A percentile compares a stretch with the other conserved stretches of the same genome.
These are phyloP conservation scores for Penicillium sp. DNA, from an alignment of 2,329 filamentous ascomycete genomes.

Conservation along the genomic window DNA sequence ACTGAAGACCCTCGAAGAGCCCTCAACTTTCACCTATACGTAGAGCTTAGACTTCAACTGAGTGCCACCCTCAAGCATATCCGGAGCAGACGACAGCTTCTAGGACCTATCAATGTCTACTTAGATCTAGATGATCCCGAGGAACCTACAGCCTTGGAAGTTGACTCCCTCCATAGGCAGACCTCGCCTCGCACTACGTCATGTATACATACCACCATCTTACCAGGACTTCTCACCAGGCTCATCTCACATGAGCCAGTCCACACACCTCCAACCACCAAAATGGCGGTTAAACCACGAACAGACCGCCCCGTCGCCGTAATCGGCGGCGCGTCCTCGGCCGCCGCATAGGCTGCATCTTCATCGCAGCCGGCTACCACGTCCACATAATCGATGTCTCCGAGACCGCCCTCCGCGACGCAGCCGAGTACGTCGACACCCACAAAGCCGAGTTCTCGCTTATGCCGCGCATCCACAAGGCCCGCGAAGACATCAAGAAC, in stretches of 20 bases:
- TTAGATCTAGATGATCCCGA: too few species aligned
- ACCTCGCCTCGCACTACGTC: neutral
- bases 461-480: constrained; percentile 14
- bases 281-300: constrained; percentile 4
- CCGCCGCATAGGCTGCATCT: constrained; percentile 37
- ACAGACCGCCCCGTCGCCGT: constrained; percentile 36
- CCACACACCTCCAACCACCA: neutral
- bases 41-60: too few species aligned
- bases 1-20: too few species aligned
- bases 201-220: neutral
- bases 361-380: constrained; percentile 29
- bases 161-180: neutral
- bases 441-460: constrained; percentile 30
- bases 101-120: too few species aligned
- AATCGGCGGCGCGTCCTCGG: constrained; percentile 43
- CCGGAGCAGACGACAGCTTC: too few species aligned
- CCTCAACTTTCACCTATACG: too few species aligned
- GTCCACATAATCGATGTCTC: constrained; percentile 29
- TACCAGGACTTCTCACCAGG: too few species aligned
- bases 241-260: too few species aligned
- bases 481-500: neutral
- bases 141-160: neutral
- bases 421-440: constrained; percentile 33
- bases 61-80: too few species aligned
- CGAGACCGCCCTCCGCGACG: constrained; percentile 27